Evolutionary conservation across 1,284 basidiomycete genomes (phyloP).

Genomic region (Tranzscheliella williamsii): DNA sequence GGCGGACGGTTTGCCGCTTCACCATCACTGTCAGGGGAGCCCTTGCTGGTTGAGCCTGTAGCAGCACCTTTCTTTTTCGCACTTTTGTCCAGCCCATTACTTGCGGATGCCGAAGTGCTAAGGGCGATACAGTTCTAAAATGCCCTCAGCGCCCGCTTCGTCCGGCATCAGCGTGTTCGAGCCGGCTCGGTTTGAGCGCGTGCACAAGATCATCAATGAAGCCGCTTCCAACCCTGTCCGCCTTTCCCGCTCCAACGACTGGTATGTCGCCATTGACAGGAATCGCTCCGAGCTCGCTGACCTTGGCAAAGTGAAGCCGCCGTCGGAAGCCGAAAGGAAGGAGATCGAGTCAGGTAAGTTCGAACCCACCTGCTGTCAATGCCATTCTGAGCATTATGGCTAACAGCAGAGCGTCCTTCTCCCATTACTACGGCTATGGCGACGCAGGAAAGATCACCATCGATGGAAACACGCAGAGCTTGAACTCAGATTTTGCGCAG

Average conservation of each 20-base stretch:
- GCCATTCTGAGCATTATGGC: neutral
- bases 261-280: slow-evolving; percentile 57
- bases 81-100: too few relatives aligned
- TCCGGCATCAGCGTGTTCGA: slow-evolving; percentile 42
- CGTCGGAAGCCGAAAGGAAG: slow-evolving; percentile 49
- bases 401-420: too few relatives aligned
- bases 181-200: slow-evolving; percentile 51
- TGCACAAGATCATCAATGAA: slow-evolving; percentile 46
- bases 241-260: slow-evolving; percentile 43
- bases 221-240: slow-evolving; percentile 38
- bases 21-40: too few relatives aligned
- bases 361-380: neutral
- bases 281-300: slow-evolving; percentile 44
- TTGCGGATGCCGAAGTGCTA: too few relatives aligned
- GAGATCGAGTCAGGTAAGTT: slow-evolving; percentile 55
- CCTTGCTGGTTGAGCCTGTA: too few relatives aligned
- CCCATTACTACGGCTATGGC: slow-evolving; percentile 21
- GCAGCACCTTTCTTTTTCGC: too few relatives aligned
- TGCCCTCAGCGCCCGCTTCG: neutral
- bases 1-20: too few relatives aligned
- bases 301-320: slow-evolving; percentile 44
- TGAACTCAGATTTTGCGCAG: slow-evolving; percentile 57
- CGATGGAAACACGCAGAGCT: slow-evolving; percentile 40
- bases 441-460: slow-evolving; percentile 55
- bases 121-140: too few relatives aligned